phyloP scores from a whole-genome alignment of 2,329 filamentous ascomycete species.

The Drechslerella dactyloides region DNA sequence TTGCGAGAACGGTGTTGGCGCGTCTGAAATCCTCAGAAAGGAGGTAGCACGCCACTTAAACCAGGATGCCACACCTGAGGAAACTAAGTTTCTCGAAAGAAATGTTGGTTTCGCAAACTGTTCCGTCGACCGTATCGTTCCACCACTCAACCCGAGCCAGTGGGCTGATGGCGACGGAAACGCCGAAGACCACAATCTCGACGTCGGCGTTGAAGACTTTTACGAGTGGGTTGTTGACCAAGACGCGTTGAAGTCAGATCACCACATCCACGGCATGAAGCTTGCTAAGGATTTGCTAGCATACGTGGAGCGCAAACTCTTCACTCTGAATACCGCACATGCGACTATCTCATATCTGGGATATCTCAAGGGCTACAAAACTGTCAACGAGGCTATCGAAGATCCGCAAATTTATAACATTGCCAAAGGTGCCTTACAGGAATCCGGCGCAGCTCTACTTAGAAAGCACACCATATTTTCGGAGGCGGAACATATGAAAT shows the following conservation, averaged over 20 bases:
- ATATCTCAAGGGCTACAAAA: constrained; percentile 81
- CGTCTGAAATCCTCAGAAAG: constrained; percentile 65
- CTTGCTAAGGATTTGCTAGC: constrained; percentile 90
- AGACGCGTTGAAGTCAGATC: constrained; percentile 78
- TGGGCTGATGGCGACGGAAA: constrained; percentile 60
- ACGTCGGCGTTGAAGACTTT: constrained; percentile 97
- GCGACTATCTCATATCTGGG: constrained; percentile 96
- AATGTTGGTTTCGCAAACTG: constrained; percentile 94
- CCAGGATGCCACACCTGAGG: constrained; percentile 39
- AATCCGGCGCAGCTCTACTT: constrained; percentile 86
- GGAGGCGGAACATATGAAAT: constrained; percentile 77
- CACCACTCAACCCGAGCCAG: constrained; percentile 67
- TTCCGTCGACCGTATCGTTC: constrained; percentile 97
- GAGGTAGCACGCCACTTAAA: constrained; percentile 52
- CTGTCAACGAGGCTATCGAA: constrained; percentile 84
- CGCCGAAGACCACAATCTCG: constrained; percentile 66
- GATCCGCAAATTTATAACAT: constrained; percentile 79
- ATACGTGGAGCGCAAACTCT: constrained; percentile 99
- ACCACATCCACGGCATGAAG: constrained; percentile 83
- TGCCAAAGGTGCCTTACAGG: constrained; percentile 78
- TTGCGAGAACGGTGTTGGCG: constrained; percentile 96
- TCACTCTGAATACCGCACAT: constrained; percentile 98
- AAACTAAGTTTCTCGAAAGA: constrained; percentile 59
- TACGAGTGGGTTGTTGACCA: constrained; percentile 98
- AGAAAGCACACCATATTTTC: constrained; percentile 75